phyloP scores from a whole-genome alignment of 371 early-diverging fungal genomes.

The Dentiscutata heterogama region DNA sequence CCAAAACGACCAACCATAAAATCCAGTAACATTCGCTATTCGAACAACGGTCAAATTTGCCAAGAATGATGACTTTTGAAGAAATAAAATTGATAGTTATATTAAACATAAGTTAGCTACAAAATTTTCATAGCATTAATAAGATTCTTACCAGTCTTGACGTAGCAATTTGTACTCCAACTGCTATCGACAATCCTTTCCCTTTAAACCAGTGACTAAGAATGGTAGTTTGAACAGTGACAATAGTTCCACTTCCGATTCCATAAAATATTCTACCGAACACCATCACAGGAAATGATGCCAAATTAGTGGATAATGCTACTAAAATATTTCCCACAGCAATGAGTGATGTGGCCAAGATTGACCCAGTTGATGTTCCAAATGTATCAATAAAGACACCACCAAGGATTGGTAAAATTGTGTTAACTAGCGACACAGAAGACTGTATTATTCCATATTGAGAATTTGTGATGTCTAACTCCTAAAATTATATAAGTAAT shows the following conservation, averaged over 20 bases:
- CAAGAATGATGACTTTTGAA: constrained; percentile 34
- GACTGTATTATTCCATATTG: constrained; percentile 80
- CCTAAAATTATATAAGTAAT: constrained; percentile 52
- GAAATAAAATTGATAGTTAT: no score
- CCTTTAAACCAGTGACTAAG: constrained; percentile 80
- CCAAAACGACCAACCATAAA: constrained; percentile 80
- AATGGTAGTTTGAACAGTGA: constrained; percentile 78
- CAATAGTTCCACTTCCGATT: constrained; percentile 76
- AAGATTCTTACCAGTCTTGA: constrained; percentile 63
- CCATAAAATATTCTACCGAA: constrained; percentile 76
- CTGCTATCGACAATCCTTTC: constrained; percentile 68
- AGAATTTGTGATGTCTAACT: constrained; percentile 72
- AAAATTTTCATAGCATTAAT: background rate
- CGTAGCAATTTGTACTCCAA: constrained; percentile 74
- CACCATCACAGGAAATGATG: constrained; percentile 70
- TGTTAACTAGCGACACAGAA: constrained; percentile 76
- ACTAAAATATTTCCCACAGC: constrained; percentile 70
- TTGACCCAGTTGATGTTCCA: constrained; percentile 72
- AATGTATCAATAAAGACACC: constrained; percentile 81
- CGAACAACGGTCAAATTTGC: constrained; percentile 77
- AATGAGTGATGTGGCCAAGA: constrained; percentile 71
- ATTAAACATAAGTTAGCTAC: background rate
- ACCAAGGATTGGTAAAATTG: constrained; percentile 73
- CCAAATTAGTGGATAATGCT: constrained; percentile 65
- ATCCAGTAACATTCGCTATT: constrained; percentile 69